Base-by-base conservation (phyloP, 371 early-diverging fungal genomes). In the Blastocladiella emersonii region DNA sequence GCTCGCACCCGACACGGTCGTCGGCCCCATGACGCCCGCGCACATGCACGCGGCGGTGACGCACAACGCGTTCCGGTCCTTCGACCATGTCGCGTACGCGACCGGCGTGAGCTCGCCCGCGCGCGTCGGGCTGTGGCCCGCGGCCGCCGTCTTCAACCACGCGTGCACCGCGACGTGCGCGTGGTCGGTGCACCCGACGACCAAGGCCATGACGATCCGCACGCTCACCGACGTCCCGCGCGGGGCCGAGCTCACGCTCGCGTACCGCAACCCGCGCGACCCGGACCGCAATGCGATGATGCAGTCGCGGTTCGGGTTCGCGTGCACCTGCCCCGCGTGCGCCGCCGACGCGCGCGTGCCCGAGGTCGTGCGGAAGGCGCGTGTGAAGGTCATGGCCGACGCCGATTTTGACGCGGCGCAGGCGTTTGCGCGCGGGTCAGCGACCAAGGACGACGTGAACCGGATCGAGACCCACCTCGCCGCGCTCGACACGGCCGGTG, bases 81-180 rank as follows among this genome's bases (percentile, higher is more conserved):
- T 32, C 17, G 56, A 36, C 32, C 36, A 56, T 30, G 19, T 56
- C 19, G 36, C 32, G 13, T n/a, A 25, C 71, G 72, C 55, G 55
- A 64, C 57, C 70, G 68, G 59, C 44, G 62, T 61, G 43, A 36
- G 13, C 2, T 12, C 57, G 30, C 61, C 64, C 25, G 62, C 62
- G 17, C 27, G 8, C 3, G 12, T 30, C 19, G 53, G 17, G 10
- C 27, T 17, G 15, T 53, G 53, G 32, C 15, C 34, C 8, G 13
- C 32, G 34, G 19, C 32, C 19, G 12, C 53, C 8, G 12, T 32
- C 53, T 4, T 32, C 5, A 30, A 27, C 27, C 53, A 32, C 32
- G 15, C 53, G 53, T 53, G 53, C 53, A 30, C 0, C 34, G 17
- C 13, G 30, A 27, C 12, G 1, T 13, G 12, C 32, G 8, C 10